Base-by-base conservation (phyloP, 2,329 filamentous ascomycete genomes). In the Elsinoe necatrix region DNA sequence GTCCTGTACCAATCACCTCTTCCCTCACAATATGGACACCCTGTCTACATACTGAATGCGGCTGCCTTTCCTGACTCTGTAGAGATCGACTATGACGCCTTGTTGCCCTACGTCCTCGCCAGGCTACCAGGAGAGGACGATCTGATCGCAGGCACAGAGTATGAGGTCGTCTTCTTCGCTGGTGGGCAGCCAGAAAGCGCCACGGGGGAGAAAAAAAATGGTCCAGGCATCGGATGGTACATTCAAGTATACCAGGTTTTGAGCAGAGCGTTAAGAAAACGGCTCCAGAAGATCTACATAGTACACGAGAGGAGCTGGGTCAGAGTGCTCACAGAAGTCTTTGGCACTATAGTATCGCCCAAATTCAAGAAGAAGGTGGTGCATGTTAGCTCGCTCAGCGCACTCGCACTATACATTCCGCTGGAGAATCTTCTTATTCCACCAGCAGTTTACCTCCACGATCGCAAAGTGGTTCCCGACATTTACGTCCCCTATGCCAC, bases 221-320 rank as follows among this genome's bases (percentile, higher is more conserved):
- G 68, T 1, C 78, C 79, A 1, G 75, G 75, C 23, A 78, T 76
- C 72, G 76, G 76, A 37, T 81, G 79, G 79, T 80, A 79, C 61
- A 67, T 81, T 52, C 78, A 80, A 62, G 78, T 78, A 14, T 81
- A 81, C 66, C 76, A 80, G 63, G 71, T 80, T 59, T 71, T 81
- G 54, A 75, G 75, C 31, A 68, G 79, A 59, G 78, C 77, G 3
- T 76, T 77, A 65, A 72, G 78, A 58, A 81, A 81, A 70, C 71
- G 77, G 58, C 70, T 81, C 57, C 75, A 79, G 64, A 76, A 73
- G 63, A 69, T 81, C 41, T 81, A 79, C 66, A 78, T 81, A 63
- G 79, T 81, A 55, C 78, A 81, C 64, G 78, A 80, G 63, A 73
- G 77, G 57, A 77, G 75, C 23, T 81, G 78, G 78, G 77, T 81